These are phyloP conservation scores for Xylaria sp. DNA, from an alignment of 2,329 filamentous ascomycete genomes.

Conservation along the genomic window DNA sequence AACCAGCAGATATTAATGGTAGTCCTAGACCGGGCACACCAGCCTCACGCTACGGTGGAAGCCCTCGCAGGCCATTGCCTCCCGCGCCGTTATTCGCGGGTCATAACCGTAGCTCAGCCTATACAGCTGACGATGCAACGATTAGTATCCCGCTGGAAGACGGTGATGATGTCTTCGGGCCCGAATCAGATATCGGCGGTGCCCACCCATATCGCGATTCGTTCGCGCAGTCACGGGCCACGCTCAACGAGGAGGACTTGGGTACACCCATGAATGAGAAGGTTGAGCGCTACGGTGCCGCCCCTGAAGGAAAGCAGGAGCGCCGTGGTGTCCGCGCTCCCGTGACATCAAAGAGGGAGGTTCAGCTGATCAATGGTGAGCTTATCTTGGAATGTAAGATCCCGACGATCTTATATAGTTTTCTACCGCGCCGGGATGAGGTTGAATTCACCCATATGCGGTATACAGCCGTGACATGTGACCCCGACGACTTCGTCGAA, in stretches of 20 bases:
- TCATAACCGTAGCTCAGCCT: constrained; percentile 54
- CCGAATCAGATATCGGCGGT: constrained; percentile 60
- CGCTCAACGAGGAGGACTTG: constrained; percentile 56
- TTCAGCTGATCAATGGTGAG: constrained; percentile 95
- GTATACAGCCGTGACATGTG: constrained; percentile 93
- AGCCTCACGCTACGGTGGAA: constrained; percentile 85
- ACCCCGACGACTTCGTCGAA: constrained; percentile 85
- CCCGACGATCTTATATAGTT: constrained; percentile 96
- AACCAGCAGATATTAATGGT: constrained; percentile 87
- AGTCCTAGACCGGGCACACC: constrained; percentile 89
- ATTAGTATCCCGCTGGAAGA: constrained; percentile 72
- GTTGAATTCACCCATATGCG: constrained; percentile 97
- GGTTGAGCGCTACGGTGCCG: constrained; percentile 83
- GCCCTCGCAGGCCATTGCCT: constrained; percentile 83
- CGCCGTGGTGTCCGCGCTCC: constrained; percentile 84
- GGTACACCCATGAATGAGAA: constrained; percentile 56
- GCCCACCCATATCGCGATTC: constrained; percentile 63
- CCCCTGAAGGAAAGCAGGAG: constrained; percentile 84
- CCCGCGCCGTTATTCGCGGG: constrained; percentile 83
- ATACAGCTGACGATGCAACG: constrained; percentile 70
- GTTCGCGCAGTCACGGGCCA: constrained; percentile 61
- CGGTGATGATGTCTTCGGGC: constrained; percentile 78
- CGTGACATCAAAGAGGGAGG: constrained; percentile 91
- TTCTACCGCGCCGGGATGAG: constrained; percentile 89
- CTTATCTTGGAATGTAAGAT: constrained; percentile 99